phyloP scores from a whole-genome alignment of 164 flowering plant species.

The Vitis rupestris region DNA sequence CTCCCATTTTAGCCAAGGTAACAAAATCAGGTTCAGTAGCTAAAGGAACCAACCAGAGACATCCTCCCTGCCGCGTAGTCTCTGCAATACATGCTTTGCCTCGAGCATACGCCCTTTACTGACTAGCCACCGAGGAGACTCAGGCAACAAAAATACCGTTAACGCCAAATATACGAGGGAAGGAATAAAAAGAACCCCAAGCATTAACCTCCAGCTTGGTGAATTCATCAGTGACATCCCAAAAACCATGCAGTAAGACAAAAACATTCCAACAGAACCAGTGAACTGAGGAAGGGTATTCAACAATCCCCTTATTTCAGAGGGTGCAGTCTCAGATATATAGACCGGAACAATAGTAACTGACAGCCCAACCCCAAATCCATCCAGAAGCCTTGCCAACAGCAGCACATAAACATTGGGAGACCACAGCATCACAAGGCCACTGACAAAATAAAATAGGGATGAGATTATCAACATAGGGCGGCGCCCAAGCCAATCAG shows the following conservation, averaged over 20 bases:
- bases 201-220: conserved; percentile 66
- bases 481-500: conserved; percentile 59
- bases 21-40: not conserved
- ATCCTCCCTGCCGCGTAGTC: conserved; percentile 56
- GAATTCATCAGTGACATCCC: conserved; percentile 48
- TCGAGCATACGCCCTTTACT: conserved; percentile 63
- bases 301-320: conserved; percentile 52
- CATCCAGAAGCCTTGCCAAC: conserved; percentile 59
- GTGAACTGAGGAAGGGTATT: conserved; percentile 62
- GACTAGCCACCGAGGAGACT: conserved; percentile 73
- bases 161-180: conserved; percentile 40
- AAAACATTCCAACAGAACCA: conserved; percentile 53
- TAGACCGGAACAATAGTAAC: conserved; percentile 54
- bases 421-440: conserved; percentile 58
- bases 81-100: conserved; percentile 53
- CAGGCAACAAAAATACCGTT: conserved; percentile 48
- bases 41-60: conserved; percentile 43
- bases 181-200: conserved; percentile 51
- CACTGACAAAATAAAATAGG: conserved; percentile 41
- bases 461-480: conserved; percentile 50
- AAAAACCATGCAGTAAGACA: conserved; percentile 58
- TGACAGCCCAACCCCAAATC: conserved; percentile 58
- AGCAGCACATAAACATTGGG: conserved; percentile 57
- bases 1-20: not conserved
- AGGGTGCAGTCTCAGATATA: conserved; percentile 67